Evolutionary conservation across 2,329 filamentous ascomycete species (phyloP).

Genomic region (Alternaria novae-zelandiae): DNA sequence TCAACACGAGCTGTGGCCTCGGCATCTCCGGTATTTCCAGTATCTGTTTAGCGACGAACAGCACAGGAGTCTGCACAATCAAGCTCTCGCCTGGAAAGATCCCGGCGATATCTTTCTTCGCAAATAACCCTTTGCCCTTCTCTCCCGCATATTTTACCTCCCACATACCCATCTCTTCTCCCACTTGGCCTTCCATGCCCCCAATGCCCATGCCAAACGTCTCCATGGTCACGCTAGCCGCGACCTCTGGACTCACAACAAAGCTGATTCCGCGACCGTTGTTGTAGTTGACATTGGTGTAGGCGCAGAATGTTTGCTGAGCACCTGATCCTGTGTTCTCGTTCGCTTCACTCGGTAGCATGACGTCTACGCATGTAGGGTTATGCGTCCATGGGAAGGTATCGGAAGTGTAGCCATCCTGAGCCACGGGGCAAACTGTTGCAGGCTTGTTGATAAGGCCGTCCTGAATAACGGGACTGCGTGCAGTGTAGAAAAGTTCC

Average conservation of each 20-base stretch:
- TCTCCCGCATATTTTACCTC: constrained; percentile 28
- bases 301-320: constrained; percentile 32
- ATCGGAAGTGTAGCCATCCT: constrained; percentile 30
- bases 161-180: constrained; percentile 25
- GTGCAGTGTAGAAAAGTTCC: constrained; percentile 24
- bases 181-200: constrained; percentile 11
- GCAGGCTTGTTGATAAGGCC: constrained; percentile 19
- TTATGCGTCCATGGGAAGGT: constrained; percentile 40
- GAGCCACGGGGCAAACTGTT: constrained; percentile 27
- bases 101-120: constrained; percentile 17
- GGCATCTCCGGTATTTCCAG: constrained; percentile 12
- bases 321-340: constrained; percentile 5
- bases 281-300: constrained; percentile 34
- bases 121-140: constrained; percentile 37
- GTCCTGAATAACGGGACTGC: constrained; percentile 28
- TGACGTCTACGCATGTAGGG: constrained; percentile 31
- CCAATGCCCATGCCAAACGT: constrained; percentile 20
- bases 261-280: constrained; percentile 38
- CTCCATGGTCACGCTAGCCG: constrained; percentile 25
- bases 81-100: constrained; percentile 33
- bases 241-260: constrained; percentile 35
- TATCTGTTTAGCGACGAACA: constrained; percentile 26
- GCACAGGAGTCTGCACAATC: constrained; percentile 32
- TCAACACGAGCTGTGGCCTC: constrained; percentile 19
- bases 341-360: constrained; percentile 11